These are phyloP conservation scores for Vicia sativa DNA, from an alignment of 306 rosid species.

Conservation along the genomic window DNA sequence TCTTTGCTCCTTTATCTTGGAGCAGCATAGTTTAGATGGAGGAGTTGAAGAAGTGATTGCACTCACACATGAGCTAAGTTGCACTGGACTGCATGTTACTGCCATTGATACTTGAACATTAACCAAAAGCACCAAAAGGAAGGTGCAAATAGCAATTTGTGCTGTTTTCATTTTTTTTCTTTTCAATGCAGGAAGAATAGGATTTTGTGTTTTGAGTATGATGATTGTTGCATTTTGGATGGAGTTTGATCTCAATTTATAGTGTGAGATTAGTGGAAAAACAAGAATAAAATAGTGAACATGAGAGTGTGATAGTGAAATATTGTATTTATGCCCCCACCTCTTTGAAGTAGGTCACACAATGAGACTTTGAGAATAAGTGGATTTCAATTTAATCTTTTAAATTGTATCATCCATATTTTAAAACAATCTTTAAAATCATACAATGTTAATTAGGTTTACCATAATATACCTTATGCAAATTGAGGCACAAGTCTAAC, in stretches of 20 bases:
- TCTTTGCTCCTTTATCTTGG: slow-evolving; percentile 89
- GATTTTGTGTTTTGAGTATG: slow-evolving; percentile 19
- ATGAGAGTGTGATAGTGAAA: slow-evolving; percentile 7
- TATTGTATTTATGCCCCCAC: slow-evolving; percentile 28
- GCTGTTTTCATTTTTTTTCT: slow-evolving; percentile 74
- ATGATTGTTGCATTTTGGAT: slow-evolving; percentile 42
- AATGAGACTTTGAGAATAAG: slow-evolving; percentile 3
- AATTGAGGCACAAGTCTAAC: no score
- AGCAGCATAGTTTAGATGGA: slow-evolving; percentile 80
- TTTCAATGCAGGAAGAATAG: slow-evolving; percentile 38
- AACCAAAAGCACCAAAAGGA: slow-evolving; percentile 56
- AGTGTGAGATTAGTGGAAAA: slow-evolving; percentile 43
- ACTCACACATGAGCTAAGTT: slow-evolving; percentile 84
- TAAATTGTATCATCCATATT: not conserved
- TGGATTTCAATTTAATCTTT: no score
- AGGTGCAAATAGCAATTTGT: slow-evolving; percentile 53
- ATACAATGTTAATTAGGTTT: not conserved
- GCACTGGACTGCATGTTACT: slow-evolving; percentile 81
- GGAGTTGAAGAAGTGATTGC: slow-evolving; percentile 82
- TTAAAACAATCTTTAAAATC: no score
- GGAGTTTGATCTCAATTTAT: slow-evolving; percentile 62
- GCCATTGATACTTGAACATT: slow-evolving; percentile 58
- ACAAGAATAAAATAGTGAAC: slow-evolving; percentile 6
- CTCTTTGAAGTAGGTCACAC: slow-evolving; percentile 27
- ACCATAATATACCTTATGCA: no score